Evolutionary conservation across 257 asterid genomes (phyloP), one percentile per base, ranked within the genome.

Genomic region (Jasminum sambac): DNA sequence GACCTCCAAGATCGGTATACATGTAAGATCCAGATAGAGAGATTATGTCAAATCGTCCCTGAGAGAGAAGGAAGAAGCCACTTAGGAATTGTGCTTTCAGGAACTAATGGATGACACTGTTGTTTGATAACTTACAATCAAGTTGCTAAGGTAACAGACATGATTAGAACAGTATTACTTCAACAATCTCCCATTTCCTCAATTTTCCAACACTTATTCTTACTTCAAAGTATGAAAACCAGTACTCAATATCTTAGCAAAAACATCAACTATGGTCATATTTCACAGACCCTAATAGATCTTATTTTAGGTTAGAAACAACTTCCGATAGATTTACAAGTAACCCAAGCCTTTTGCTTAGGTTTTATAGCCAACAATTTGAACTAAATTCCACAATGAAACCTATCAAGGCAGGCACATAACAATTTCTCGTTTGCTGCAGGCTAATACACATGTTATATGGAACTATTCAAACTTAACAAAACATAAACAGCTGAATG

Each of bases 41-140:
- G 74, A 84, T 81, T 72, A 87, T 84, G 76, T 84, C 86, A 74
- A 82, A 87, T 67, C 81, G 84, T 64, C 92, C 92, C 92, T 87
- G 63, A 38, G 11, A 65, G 63, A 38, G 11, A 65, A 14, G 14
- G 23, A 16, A 10, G 12, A 55, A 55, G 13, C 34, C 34, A 55
- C 59, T 50, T 50, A 50, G 12, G 59, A 50, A 17, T 8, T 50
- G 59, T n/a, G 11, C 11, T 48, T 48, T 11, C 16, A 5, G 24
- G 58, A 43, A 16, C 55, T 44, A 16, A 44, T 3, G 19, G 5
- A 14, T 44, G 55, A 44, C 1, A 44, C 16, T 44, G 6, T 16
- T 44, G 55, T 44, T 1, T n/a, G 21, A 44, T 44, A 7, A 2
- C 58, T 48, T n/a, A 16, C 21, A 6, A n/a, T 48, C 24, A 48